phyloP scores from a whole-genome alignment of 768 basidiomycete genomes.

The Termitomyces heimii region DNA sequence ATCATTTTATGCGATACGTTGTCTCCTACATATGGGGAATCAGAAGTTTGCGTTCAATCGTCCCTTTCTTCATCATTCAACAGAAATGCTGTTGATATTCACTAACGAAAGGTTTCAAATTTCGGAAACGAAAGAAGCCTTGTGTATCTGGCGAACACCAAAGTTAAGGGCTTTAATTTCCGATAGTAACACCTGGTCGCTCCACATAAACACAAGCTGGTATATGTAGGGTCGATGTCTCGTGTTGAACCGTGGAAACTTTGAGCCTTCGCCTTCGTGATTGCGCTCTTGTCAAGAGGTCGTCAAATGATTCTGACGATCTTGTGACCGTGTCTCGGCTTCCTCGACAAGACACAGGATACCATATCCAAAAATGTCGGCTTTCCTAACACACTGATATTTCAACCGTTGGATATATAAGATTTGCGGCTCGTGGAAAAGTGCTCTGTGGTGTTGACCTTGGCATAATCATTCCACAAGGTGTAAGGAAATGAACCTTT shows the following conservation, averaged over 20 bases:
- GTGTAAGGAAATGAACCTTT: no score
- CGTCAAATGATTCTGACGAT: background rate
- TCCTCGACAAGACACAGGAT: background rate
- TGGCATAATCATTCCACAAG: conserved; percentile 35
- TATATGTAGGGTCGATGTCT: background rate
- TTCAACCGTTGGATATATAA: conserved; percentile 46
- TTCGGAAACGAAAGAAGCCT: background rate
- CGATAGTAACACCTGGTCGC: background rate
- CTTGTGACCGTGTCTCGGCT: background rate
- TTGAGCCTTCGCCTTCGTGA: background rate
- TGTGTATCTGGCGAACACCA: background rate
- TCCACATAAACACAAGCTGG: background rate
- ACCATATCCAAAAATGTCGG: background rate
- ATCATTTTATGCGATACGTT: no score
- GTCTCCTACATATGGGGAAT: no score
- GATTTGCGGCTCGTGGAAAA: conserved; percentile 40
- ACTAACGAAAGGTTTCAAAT: background rate
- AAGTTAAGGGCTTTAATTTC: background rate
- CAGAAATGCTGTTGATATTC: background rate
- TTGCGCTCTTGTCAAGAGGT: background rate
- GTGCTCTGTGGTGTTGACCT: conserved; percentile 42
- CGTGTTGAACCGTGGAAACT: background rate
- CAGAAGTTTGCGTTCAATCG: no score
- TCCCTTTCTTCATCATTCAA: no score
- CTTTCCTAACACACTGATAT: conserved; percentile 23